Base-by-base conservation (phyloP, 2,329 filamentous ascomycete species). In the Chaetomium olivaceum region DNA sequence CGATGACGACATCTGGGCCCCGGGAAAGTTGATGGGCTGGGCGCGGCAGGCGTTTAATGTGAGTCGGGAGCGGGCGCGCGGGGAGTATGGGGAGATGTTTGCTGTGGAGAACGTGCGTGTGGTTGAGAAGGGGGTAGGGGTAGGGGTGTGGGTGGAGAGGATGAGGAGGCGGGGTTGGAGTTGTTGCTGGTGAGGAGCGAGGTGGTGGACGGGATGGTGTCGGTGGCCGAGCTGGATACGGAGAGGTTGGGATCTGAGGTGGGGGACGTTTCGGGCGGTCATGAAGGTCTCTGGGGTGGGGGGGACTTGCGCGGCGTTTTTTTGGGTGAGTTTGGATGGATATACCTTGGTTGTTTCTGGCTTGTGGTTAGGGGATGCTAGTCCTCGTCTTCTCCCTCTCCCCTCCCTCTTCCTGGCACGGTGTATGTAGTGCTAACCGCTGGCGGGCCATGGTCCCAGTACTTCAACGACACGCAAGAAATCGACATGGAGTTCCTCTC, bases 401-500 rank as follows among this genome's bases (percentile, higher is more conserved):
- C 21, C 50, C 12, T 29, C 11, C 23, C 23, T 29, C 23, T 16
- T 16, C 27, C 27, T 29, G 27, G 27, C 27, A 6, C 6, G 27
- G 27, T 29, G n/a, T 29, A 29, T n/a, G 27, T 6, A 29, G 27
- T 29, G 27, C 29, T 19, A 3, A 57, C n/a, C 11, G 55, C 3
- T 4, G 16, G 33, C 11, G 16, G 33, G 8, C 14, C 1, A 9
- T 1, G 31, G 9, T 0, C 1, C 19, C 31, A 91, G 89, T 93
- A 91, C 76, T 87, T 86, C 77, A 91, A 92, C 75, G 87, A 93
- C 76, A 90, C 89, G 1, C 88, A 91, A 73, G 91, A 93, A 73
- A 92, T 93, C 71, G 91, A 93, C 74, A 87, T 93, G 77, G 91
- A 94, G 70, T 91, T 93, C 73, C 82, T 93, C 2, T 91, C 90